Evolutionary conservation across 2,329 filamentous ascomycete genomes (phyloP), one percentile per base, ranked within the genome.

Genomic region (Blumeriella jaapii): DNA sequence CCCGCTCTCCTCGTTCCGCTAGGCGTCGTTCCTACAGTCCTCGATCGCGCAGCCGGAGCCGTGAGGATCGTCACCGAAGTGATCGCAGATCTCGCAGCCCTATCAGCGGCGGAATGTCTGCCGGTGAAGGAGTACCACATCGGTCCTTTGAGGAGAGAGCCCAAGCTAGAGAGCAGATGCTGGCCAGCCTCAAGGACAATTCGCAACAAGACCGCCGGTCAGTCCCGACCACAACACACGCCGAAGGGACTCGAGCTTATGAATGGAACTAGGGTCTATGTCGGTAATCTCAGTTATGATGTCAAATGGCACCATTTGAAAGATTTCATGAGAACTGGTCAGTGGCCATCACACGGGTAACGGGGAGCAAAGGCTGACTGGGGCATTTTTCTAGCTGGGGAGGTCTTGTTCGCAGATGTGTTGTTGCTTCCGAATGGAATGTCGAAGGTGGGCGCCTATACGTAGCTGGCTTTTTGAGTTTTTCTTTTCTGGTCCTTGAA

Each of bases 261-360:
- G 12, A 8, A 29, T 22, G n/a, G 11, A 27, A 34, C 7, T 31
- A 47, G 44, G 50, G 91, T 98, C 74, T 98, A 98, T 61, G 91
- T 98, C 60, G 91, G 91, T 63, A 98, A 98, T 61, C 73, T 98
- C 53, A 91, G 87, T 31, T 98, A 98, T 69, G 91, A 98, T 70
- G 91, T 98, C 61, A 98, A 98, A 70, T 98, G 91, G 91, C 89
- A 96, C 69, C 91, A 96, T 58, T 76, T 98, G 46, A 98, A 98
- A 70, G 91, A 98, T 68, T 96, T 96, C 61, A 98, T 98, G 91
- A 82, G 91, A 74, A 85, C 94, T 77, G 89, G 91, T 96, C 70
- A 69, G 81, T 63, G 31, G 36, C 39, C 26, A 34, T 41, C 37
- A 19, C 32, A 36, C 27, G 41, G 38, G 37, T 43, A 44, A 39